These are phyloP conservation scores for Orbilia blumenaviensis DNA, from an alignment of 2,329 filamentous ascomycete species.

Conservation along the genomic window DNA sequence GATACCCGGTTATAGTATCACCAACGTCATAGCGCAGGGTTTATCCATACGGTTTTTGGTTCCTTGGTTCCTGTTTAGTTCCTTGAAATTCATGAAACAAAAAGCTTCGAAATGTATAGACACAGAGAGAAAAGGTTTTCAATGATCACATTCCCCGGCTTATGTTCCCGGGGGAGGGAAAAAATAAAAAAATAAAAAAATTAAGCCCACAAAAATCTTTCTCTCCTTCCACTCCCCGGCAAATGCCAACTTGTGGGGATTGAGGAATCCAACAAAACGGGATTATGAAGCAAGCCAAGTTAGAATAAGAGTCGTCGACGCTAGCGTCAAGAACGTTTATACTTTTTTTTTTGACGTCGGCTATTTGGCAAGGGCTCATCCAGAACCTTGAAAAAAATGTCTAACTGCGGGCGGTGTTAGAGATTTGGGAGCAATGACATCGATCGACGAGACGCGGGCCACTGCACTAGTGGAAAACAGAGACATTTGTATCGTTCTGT, in stretches of 20 bases:
- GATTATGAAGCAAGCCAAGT: not conserved
- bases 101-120: not conserved
- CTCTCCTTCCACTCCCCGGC: not conserved
- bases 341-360: not conserved
- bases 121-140: constrained; percentile 1
- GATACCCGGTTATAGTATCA: not conserved
- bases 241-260: not conserved
- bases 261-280: not conserved
- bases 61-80: constrained; percentile 26
- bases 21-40: constrained; percentile 46
- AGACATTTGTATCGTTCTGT: not conserved
- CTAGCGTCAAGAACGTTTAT: constrained; percentile 11
- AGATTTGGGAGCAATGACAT: not conserved
- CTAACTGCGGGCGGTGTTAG: not conserved
- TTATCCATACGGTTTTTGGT: not conserved
- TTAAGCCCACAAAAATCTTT: not conserved
- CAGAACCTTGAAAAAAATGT: not conserved
- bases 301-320: not conserved
- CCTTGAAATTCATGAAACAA: constrained; percentile 42
- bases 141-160: constrained; percentile 23
- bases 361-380: not conserved
- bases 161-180: not conserved
- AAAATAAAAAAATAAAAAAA: not conserved
- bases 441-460: too few species aligned
- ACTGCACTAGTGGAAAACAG: not conserved